phyloP scores from a whole-genome alignment of 768 basidiomycete species.

The Podaxis sp. region DNA sequence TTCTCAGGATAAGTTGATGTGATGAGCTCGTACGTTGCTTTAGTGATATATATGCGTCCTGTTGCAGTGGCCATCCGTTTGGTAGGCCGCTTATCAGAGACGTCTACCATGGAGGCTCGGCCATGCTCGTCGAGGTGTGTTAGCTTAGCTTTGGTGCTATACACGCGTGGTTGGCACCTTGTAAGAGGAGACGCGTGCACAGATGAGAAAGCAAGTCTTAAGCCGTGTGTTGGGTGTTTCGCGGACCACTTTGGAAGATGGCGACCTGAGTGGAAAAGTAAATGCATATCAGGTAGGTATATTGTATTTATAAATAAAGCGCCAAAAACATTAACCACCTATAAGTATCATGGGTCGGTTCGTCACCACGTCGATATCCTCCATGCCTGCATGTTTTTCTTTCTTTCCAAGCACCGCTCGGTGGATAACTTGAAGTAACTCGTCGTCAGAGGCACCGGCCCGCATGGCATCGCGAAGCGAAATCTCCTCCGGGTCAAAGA shows the following conservation, averaged over 20 bases:
- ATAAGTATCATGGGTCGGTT: conserved; percentile 92
- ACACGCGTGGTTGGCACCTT: conserved; percentile 10
- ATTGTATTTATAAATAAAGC: conserved; percentile 22
- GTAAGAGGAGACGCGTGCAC: not conserved
- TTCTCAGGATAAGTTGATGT: conserved; percentile 32
- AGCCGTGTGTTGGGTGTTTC: not conserved
- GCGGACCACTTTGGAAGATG: not conserved
- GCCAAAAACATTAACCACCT: conserved; percentile 69
- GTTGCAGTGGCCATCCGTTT: conserved; percentile 69
- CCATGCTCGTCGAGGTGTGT: conserved; percentile 75
- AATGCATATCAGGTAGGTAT: conserved; percentile 13
- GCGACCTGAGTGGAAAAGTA: conserved; percentile 1
- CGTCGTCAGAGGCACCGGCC: conserved; percentile 55
- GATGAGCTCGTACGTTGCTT: conserved; percentile 61
- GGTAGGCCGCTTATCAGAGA: conserved; percentile 57
- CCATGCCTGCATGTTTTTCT: conserved; percentile 83
- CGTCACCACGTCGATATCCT: conserved; percentile 66
- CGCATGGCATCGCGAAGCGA: conserved; percentile 77
- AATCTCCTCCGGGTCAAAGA: conserved; percentile 82
- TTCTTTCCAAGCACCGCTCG: conserved; percentile 67
- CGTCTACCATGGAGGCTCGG: conserved; percentile 80
- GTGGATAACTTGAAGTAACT: conserved; percentile 56
- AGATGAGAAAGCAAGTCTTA: not conserved
- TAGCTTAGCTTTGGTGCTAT: conserved; percentile 31
- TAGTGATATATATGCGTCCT: conserved; percentile 68